A percentile compares a stretch with the other conserved stretches of the same genome.
Evolutionary conservation across 2,329 filamentous ascomycete species (phyloP).

Genomic region (Fusarium fujikuroi): DNA sequence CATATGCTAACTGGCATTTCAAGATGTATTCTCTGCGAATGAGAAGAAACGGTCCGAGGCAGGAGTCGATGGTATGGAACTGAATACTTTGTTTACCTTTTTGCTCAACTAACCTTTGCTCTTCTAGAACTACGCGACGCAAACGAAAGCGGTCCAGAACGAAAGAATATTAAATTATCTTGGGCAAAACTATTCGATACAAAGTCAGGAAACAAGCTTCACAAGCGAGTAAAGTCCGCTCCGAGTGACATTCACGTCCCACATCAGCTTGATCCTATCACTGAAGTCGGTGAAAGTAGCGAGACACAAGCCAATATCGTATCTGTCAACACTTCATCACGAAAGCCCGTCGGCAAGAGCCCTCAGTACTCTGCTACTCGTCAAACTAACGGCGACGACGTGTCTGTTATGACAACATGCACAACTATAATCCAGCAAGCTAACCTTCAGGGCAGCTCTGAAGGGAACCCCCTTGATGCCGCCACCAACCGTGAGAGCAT

Average conservation of each 20-base stretch:
- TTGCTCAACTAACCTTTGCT: neutral
- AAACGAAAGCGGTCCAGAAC: neutral
- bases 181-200: slow-evolving; percentile 22
- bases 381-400: neutral
- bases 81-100: neutral
- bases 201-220: slow-evolving; percentile 25
- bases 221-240: slow-evolving; percentile 23
- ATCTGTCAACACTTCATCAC: too few species aligned
- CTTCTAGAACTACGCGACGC: neutral
- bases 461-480: neutral
- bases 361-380: neutral
- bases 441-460: neutral
- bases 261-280: slow-evolving; percentile 1
- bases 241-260: neutral
- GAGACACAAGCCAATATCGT: neutral
- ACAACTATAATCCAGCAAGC: slow-evolving; percentile 8
- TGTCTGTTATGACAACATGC: neutral
- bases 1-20: neutral
- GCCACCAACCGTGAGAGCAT: neutral
- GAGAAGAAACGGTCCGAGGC: neutral
- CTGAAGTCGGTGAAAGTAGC: slow-evolving; percentile 1
- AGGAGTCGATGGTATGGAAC: slow-evolving; percentile 6
- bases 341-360: neutral
- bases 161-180: neutral
- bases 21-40: neutral